A percentile compares a stretch with the other conserved stretches of the same genome.
These are phyloP conservation scores for Fraxinus velutina DNA, from an alignment of 305 asterid species.

Conservation along the genomic window DNA sequence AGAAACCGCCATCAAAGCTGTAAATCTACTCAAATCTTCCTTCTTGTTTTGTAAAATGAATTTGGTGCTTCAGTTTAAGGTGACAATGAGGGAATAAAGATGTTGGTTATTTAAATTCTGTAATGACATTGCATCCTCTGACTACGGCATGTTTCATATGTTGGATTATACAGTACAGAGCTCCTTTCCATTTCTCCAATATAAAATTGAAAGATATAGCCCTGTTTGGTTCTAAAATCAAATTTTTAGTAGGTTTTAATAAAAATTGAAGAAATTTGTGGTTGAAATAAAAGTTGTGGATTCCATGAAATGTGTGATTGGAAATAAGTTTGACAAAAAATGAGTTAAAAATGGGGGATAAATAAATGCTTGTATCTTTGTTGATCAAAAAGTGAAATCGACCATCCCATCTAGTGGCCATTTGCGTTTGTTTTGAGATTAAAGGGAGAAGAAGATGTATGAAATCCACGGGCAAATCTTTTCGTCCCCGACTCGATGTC, in stretches of 20 bases:
- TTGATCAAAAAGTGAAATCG: neutral
- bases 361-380: neutral
- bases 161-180: neutral
- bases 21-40: slow-evolving; percentile 21
- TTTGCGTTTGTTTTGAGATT: neutral
- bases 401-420: neutral
- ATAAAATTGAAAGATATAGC: neutral
- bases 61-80: slow-evolving; percentile 11
- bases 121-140: neutral
- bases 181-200: neutral
- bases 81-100: neutral
- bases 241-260: neutral
- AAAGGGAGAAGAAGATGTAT: neutral
- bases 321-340: no score
- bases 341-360: neutral
- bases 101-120: slow-evolving; percentile 3
- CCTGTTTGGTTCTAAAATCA: neutral
- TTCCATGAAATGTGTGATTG: neutral
- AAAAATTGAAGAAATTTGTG: neutral
- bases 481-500: neutral
- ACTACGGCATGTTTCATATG: neutral
- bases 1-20: slow-evolving; percentile 61
- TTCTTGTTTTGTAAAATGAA: neutral
- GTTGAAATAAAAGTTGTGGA: neutral
- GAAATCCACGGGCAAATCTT: neutral